phyloP scores from a whole-genome alignment of 148 eudicot species.

The Dysphania ambrosioides region DNA sequence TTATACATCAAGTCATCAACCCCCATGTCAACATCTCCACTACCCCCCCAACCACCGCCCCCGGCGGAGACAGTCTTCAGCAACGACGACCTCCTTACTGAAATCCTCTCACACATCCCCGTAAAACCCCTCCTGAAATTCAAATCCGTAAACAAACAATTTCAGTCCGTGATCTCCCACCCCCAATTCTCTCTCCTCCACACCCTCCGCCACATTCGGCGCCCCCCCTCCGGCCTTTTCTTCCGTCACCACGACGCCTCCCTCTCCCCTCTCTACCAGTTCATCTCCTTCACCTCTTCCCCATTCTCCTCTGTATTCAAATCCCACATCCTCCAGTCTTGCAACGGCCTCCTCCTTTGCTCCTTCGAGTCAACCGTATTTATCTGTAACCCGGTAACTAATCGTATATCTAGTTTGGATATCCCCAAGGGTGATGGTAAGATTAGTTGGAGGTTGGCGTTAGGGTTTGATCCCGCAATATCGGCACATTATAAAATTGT shows the following conservation, averaged over 20 bases:
- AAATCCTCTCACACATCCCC: slow-evolving; percentile 37
- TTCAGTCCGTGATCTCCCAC: slow-evolving; percentile 29
- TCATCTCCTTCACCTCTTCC: slow-evolving; percentile 27
- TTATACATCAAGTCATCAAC: background rate
- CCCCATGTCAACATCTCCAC: background rate
- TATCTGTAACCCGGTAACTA: slow-evolving; percentile 40
- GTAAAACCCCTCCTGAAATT: slow-evolving; percentile 35
- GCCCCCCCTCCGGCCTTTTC: slow-evolving; percentile 36
- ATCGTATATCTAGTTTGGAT: slow-evolving; percentile 10
- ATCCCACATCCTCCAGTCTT: slow-evolving; percentile 34
- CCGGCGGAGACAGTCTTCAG: slow-evolving; percentile 26
- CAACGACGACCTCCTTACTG: slow-evolving; percentile 36
- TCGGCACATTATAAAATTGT: slow-evolving; percentile 32
- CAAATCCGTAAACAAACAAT: slow-evolving; percentile 40
- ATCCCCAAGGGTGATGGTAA: background rate
- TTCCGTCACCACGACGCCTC: slow-evolving; percentile 19
- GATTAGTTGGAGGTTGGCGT: background rate
- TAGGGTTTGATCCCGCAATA: slow-evolving; percentile 48
- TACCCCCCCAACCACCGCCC: slow-evolving; percentile 10
- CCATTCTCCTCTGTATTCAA: slow-evolving; percentile 31
- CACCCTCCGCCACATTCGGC: slow-evolving; percentile 23
- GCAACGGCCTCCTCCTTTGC: slow-evolving; percentile 47
- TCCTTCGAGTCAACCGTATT: background rate
- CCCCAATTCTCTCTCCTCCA: slow-evolving; percentile 45
- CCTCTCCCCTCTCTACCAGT: background rate